Percentiles rank a stretch among this genome's conserved stretches.
These are phyloP conservation scores for Lithohypha guttulata DNA, from an alignment of 2,329 filamentous ascomycete species.

Conservation along the genomic window DNA sequence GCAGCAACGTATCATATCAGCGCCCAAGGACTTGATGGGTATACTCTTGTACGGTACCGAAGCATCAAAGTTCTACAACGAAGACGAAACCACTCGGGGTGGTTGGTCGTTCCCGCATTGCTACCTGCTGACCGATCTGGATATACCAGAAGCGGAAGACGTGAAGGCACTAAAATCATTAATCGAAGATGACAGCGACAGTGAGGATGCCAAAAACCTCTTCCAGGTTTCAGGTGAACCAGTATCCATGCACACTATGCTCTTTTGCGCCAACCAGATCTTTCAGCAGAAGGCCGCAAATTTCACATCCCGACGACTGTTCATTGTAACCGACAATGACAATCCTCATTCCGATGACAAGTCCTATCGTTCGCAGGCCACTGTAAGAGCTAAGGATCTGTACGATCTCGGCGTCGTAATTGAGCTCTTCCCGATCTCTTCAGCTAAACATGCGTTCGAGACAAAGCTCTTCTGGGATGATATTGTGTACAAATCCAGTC, in stretches of 20 bases:
- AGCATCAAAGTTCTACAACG: constrained; percentile 65
- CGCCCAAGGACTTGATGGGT: constrained; percentile 94
- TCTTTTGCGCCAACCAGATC: constrained; percentile 93
- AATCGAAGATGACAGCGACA: constrained; percentile 68
- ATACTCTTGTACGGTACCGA: constrained; percentile 85
- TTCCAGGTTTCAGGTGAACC: constrained; percentile 58
- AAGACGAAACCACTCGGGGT: constrained; percentile 46
- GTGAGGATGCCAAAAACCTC: constrained; percentile 48
- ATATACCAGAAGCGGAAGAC: constrained; percentile 75
- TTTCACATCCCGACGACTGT: constrained; percentile 84
- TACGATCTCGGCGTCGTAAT: constrained; percentile 89
- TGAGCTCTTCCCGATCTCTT: constrained; percentile 82
- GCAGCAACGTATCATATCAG: constrained; percentile 96
- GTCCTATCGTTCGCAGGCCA: constrained; percentile 60
- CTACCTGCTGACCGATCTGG: constrained; percentile 79
- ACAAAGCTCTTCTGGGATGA: constrained; percentile 89
- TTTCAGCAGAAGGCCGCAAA: constrained; percentile 93
- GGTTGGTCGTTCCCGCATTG: constrained; percentile 73
- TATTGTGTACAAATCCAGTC: constrained; percentile 71
- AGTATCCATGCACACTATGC: constrained; percentile 73
- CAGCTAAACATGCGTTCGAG: constrained; percentile 62
- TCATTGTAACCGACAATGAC: constrained; percentile 92
- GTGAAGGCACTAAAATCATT: constrained; percentile 69
- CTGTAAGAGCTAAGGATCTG: constrained; percentile 82
- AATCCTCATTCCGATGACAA: constrained; percentile 68